A percentile compares a stretch with the other conserved stretches of the same genome.
phyloP scores from a whole-genome alignment of 1,284 basidiomycete genomes.

The Heliocybe sulcata region DNA sequence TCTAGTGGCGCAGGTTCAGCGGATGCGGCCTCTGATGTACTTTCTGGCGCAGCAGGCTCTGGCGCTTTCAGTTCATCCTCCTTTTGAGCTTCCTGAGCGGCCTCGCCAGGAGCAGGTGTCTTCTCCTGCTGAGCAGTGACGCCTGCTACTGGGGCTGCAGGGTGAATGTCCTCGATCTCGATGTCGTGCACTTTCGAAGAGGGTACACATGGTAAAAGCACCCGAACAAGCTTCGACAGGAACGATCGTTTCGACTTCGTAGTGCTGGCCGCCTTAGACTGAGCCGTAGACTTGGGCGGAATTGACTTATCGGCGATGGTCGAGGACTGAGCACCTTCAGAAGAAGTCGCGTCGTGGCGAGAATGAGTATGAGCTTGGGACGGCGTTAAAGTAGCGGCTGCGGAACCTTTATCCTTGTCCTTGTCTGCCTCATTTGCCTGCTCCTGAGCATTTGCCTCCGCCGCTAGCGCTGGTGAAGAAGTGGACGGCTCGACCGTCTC shows the following conservation, averaged over 20 bases:
- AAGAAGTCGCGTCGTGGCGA: slow-evolving; percentile 26
- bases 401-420: slow-evolving; percentile 36
- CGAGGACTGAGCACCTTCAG: slow-evolving; percentile 28
- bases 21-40: background rate
- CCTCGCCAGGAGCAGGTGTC: slow-evolving; percentile 6
- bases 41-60: slow-evolving; percentile 4
- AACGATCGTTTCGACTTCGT: slow-evolving; percentile 29
- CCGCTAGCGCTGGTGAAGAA: slow-evolving; percentile 20
- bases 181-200: slow-evolving; percentile 27
- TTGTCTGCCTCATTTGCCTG: slow-evolving; percentile 26
- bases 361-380: slow-evolving; percentile 22
- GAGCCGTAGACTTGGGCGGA: slow-evolving; percentile 6
- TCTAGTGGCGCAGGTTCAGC: background rate
- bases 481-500: slow-evolving; percentile 2
- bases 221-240: slow-evolving; percentile 37
- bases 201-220: slow-evolving; percentile 42
- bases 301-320: slow-evolving; percentile 8
- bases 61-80: slow-evolving; percentile 1
- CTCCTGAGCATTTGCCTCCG: slow-evolving; percentile 19
- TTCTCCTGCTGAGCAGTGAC: slow-evolving; percentile 14
- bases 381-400: slow-evolving; percentile 28
- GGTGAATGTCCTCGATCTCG: slow-evolving; percentile 12
- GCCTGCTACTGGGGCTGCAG: slow-evolving; percentile 16
- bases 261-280: slow-evolving; percentile 11
- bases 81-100: background rate